Percentiles rank a stretch among this genome's conserved stretches.
Conservation (phyloP, 2,329 filamentous ascomycete species). For the Fusarium graminum region DNA sequence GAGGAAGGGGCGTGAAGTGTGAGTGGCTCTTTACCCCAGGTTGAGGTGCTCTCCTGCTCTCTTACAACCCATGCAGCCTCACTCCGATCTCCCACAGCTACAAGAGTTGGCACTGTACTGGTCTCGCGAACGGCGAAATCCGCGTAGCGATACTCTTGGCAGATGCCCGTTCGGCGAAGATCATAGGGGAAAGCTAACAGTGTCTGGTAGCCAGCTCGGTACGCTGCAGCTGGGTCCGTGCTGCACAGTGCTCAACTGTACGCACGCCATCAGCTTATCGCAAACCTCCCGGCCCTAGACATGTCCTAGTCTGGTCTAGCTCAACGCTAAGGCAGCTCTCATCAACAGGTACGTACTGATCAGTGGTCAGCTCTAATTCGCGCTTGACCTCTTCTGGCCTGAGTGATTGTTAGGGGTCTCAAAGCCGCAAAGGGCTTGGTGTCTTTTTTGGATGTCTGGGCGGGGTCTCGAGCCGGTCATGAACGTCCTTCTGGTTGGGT, state of each 20-base stretch:
- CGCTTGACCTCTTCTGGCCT: conserved; percentile 44
- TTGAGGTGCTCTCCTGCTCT: conserved; percentile 38
- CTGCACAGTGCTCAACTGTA: conserved; percentile 35
- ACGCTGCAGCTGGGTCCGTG: conserved; percentile 33
- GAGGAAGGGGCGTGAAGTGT: conserved; percentile 45
- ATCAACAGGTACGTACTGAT: conserved; percentile 39
- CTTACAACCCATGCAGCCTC: conserved; percentile 37
- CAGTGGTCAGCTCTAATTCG: conserved; percentile 21
- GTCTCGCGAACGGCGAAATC: conserved; percentile 39
- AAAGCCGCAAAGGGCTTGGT: conserved; percentile 35
- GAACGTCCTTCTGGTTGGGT: conserved; percentile 45
- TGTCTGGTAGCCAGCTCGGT: background rate
- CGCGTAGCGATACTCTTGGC: conserved; percentile 34
- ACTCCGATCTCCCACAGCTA: conserved; percentile 33
- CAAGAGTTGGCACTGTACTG: conserved; percentile 44
- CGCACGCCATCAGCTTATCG: conserved; percentile 51
- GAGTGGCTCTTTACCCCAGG: conserved; percentile 48
- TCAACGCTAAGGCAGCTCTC: conserved; percentile 31
- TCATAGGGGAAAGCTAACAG: conserved; percentile 6
- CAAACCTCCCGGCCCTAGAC: conserved; percentile 47
- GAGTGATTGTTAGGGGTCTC: conserved; percentile 45
- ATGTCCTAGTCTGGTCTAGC: conserved; percentile 45
- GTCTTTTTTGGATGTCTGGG: conserved; percentile 6
- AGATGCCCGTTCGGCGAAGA: conserved; percentile 23
- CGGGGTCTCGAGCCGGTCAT: conserved; percentile 32